A percentile compares a stretch with the other conserved stretches of the same genome.
Evolutionary conservation across 441 rosid species (phyloP).

Genomic region (Jatropha multifida): DNA sequence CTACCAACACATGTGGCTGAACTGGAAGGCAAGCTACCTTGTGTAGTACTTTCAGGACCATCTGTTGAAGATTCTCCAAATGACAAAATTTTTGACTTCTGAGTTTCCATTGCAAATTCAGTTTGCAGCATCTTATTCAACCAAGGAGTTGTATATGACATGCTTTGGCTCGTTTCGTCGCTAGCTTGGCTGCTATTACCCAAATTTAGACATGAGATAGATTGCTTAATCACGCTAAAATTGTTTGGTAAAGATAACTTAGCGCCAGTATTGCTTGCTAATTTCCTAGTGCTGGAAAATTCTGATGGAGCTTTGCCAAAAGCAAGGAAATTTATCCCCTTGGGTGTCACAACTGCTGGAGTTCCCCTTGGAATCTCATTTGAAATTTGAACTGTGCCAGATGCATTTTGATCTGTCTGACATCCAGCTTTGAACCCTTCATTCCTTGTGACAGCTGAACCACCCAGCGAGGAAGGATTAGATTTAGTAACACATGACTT

Average conservation of each 20-base stretch:
- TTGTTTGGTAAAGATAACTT: constrained; percentile 19
- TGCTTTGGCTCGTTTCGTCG: constrained; percentile 18
- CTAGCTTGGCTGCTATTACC: constrained; percentile 4
- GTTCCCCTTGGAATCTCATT: constrained; percentile 33
- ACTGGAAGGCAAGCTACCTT: constrained; percentile 25
- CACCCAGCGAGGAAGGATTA: constrained; percentile 27
- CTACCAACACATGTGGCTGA: constrained; percentile 15
- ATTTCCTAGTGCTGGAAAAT: constrained; percentile 26
- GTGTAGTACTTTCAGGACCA: constrained; percentile 15
- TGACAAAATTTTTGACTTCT: constrained; percentile 19
- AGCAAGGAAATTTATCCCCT: constrained; percentile 87
- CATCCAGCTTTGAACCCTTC: constrained; percentile 30
- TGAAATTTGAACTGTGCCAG: constrained; percentile 28
- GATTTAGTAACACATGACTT: constrained; percentile 38
- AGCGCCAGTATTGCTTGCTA: constrained; percentile 20
- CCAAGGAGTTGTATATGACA: constrained; percentile 8
- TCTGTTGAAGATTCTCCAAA: constrained; percentile 15
- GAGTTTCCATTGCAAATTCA: constrained; percentile 15
- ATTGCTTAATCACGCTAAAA: constrained; percentile 19
- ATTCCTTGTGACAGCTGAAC: constrained; percentile 38
- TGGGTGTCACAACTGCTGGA: constrained; percentile 40
- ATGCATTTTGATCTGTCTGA: constrained; percentile 35
- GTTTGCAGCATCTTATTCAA: constrained; percentile 21
- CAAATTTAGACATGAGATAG: constrained; percentile 1
- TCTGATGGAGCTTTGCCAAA: constrained; percentile 43